Base-by-base conservation (phyloP, 1,284 basidiomycete genomes). In the Irpex lacteus region DNA sequence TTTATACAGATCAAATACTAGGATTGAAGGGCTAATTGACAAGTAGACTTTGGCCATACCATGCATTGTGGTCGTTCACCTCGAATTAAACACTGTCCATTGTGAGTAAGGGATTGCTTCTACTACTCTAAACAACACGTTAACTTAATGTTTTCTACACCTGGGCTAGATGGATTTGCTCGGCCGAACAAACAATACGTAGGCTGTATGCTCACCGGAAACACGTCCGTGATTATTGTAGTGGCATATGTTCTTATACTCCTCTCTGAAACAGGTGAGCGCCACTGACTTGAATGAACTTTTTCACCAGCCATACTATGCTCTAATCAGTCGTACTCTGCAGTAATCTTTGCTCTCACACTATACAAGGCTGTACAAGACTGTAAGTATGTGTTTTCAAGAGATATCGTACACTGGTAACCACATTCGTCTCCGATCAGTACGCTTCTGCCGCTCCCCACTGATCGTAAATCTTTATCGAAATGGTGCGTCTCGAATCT, bases 401-500 rank as follows among this genome's bases (percentile, higher is more conserved):
- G 21, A 26, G 21, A 26, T 26, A 26, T 26, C 21, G 21, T 26
- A 26, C 21, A 26, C 21, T 26, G 21, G 21, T 26, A 26, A 26
- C 21, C 21, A 26, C 21, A 26, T 18, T 7, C 50, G 50, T 26
- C 8, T 18, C 8, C 50, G 11, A 8, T 53, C 38, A n/a, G 78
- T 79, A 38, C 74, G 75, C 26, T 68, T 72, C 49, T 76, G 75
- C 19, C 70, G 72, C 38, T 72, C 76, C 3, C 71, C 72, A 4
- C 77, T 81, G 74, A 72, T 82, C 3, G 61, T 71, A 6, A 75
- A 75, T 60, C 70, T 81, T 34, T 81, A 81, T 66, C 73, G 75
- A 66, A 79, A 82, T 64, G 81, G 81, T 78, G 56, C 49, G 74
- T 60, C 15, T 44, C 38, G 15, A 44, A 44, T 44, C 15, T 44